A percentile compares a stretch with the other conserved stretches of the same genome.
Conservation (phyloP, 305 asterid genomes). For the Striga hermonthica region DNA sequence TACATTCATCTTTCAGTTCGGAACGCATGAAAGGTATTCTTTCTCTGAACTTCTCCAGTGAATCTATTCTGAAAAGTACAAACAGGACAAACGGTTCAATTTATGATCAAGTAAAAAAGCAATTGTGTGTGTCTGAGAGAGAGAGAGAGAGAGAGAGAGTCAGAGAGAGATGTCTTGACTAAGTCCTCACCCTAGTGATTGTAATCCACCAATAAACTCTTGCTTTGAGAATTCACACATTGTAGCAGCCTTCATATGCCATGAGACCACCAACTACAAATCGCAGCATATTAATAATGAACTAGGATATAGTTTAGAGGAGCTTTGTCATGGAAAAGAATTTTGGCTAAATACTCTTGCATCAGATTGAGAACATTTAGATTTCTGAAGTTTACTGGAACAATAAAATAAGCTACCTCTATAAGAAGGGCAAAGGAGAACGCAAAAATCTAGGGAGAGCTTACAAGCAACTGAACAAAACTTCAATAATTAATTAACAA, state of each 20-base stretch:
- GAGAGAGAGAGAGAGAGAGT: neutral
- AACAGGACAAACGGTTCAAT: conserved; percentile 30
- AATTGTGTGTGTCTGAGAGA: too few species aligned
- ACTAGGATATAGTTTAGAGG: neutral
- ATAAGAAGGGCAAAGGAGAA: neutral
- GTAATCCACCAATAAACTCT: conserved; percentile 88
- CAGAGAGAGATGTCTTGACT: conserved; percentile 19
- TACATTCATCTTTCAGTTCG: conserved; percentile 96
- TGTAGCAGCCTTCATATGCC: conserved; percentile 99
- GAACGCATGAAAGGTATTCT: conserved; percentile 87
- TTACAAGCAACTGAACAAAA: conserved; percentile 22
- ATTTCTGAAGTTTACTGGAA: too few species aligned
- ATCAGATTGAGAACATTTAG: too few species aligned
- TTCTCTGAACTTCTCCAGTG: conserved; percentile 87
- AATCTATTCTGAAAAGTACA: conserved; percentile 69
- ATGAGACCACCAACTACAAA: conserved; percentile 84
- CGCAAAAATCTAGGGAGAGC: conserved; percentile 24
- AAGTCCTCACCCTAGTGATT: conserved; percentile 76
- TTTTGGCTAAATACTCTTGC: too few species aligned
- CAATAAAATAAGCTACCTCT: too few species aligned
- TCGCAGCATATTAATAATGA: conserved; percentile 13
- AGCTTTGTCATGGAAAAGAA: too few species aligned
- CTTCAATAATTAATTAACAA: conserved; percentile 24
- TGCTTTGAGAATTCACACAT: conserved; percentile 99
- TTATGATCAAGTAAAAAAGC: conserved; percentile 2